These are phyloP conservation scores for Psilocybe azurescens DNA, from an alignment of 768 basidiomycete species.

Conservation along the genomic window DNA sequence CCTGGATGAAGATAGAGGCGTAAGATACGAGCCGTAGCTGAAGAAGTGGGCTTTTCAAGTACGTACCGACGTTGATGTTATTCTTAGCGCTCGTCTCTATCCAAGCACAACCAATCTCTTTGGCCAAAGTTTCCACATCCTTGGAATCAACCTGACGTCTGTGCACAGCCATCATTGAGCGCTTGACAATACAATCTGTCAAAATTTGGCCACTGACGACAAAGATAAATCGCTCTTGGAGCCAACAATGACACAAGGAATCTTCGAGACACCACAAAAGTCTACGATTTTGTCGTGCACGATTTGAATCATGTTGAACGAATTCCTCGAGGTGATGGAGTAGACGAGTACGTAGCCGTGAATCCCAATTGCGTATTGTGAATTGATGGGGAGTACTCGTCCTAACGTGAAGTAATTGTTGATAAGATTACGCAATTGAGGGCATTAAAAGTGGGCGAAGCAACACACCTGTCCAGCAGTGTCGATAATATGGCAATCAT, in stretches of 20 bases:
- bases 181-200: conserved; percentile 3
- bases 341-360: conserved; percentile 98
- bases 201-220: conserved; percentile 17
- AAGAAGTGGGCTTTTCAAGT: neutral
- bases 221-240: conserved; percentile 81
- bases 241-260: conserved; percentile 95
- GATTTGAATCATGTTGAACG: conserved; percentile 94
- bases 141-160: conserved; percentile 75
- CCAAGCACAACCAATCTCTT: conserved; percentile 75
- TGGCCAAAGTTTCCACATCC: conserved; percentile 81
- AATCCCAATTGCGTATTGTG: conserved; percentile 94
- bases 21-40: neutral
- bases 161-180: conserved; percentile 18
- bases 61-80: conserved; percentile 88
- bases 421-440: conserved; percentile 1
- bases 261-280: conserved; percentile 84
- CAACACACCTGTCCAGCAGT: conserved; percentile 90
- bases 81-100: conserved; percentile 90
- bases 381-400: conserved; percentile 94
- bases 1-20: conserved; percentile 41
- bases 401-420: conserved; percentile 43
- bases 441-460: conserved; percentile 1
- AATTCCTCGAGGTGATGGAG: conserved; percentile 86
- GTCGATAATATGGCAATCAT: conserved; percentile 97
- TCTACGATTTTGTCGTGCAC: conserved; percentile 96